A percentile compares a stretch with the other conserved stretches of the same genome.
Evolutionary conservation across 164 flowering plant genomes (phyloP).

Genomic region (Berberis vulgaris): DNA sequence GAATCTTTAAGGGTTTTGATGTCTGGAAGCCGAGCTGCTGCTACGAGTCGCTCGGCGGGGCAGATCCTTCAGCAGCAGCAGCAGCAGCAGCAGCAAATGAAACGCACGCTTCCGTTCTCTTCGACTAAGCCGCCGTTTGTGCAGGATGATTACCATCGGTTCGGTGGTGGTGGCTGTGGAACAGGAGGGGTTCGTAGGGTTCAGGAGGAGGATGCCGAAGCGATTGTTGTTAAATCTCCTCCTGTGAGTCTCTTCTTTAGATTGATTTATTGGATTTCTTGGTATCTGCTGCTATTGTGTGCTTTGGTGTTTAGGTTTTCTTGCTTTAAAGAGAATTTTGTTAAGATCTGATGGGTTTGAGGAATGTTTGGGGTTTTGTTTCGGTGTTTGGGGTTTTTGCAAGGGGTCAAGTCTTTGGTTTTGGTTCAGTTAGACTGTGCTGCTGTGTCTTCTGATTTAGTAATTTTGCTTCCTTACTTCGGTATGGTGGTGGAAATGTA

Average conservation of each 20-base stretch:
- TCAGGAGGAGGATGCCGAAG: slow-evolving; percentile 17
- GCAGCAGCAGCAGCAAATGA: slow-evolving; percentile 35
- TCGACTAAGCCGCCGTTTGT: slow-evolving; percentile 26
- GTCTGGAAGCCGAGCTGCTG: slow-evolving; percentile 38
- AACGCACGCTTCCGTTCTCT: slow-evolving; percentile 23
- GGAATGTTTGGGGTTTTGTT: no score
- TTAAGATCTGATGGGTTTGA: no score
- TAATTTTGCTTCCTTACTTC: no score
- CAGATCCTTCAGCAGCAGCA: background rate
- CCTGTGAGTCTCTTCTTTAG: slow-evolving; percentile 16
- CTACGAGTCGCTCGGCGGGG: slow-evolving; percentile 13
- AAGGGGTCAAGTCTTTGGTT: no score
- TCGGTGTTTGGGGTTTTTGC: no score
- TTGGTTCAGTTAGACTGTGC: no score
- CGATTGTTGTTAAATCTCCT: slow-evolving; percentile 17
- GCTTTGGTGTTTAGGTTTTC: no score
- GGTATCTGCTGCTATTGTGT: no score
- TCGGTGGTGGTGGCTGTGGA: slow-evolving; percentile 10
- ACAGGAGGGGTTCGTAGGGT: slow-evolving; percentile 9
- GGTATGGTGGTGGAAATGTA: no score
- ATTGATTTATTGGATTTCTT: no score
- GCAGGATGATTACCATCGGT: slow-evolving; percentile 26
- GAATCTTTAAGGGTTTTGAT: slow-evolving; percentile 10
- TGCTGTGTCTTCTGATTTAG: no score
- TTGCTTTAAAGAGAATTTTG: no score